Base-by-base conservation (phyloP, 2,329 filamentous ascomycete species). In the Geoglossum cookeanum region DNA sequence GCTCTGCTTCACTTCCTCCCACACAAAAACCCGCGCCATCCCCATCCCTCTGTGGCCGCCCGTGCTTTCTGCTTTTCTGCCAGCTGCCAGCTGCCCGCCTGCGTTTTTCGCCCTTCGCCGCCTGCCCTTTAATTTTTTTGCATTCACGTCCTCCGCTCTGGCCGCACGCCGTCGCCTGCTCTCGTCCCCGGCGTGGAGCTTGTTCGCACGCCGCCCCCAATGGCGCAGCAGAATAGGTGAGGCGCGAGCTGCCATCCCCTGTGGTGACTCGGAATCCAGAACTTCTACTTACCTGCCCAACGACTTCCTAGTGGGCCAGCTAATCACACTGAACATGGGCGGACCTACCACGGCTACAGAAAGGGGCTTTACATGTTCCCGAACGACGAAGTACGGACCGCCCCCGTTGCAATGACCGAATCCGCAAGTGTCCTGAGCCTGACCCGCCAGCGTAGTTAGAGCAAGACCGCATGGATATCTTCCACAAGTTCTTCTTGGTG, bases 381-480 rank as follows among this genome's bases (percentile, higher is more conserved):
- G 27, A 85, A 85, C 67, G 87, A 92, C 68, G 80, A 84, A 70
- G 83, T 85, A 72, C 69, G 74, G 56, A 48, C 30, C 29, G 27
- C 42, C n/a, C 55, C 60, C n/a, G 27, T 22, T 32, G 47, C 13
- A 49, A 15, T 32, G 22, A 27, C 37, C 13, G 30, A 44, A 54
- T 56, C 53, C 22, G 54, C 32, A 32, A 55, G 9, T 27, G 48
- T 30, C 53, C 39, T 58, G 22, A 22, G 22, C 22, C 63, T 64
- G 61, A 65, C 62, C 8, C 57, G 52, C 59, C 11, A 37, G 55
- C 56, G 58, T 66, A 86, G 78, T 72, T 76, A 60, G 87, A 92
- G 68, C 78, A 83, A 65, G 84, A 89, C 67, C 80, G 86, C 62
- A 77, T 91, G 65, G 87, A 94, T 65, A 83, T 91, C 52, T 84